A percentile compares a stretch with the other conserved stretches of the same genome.
These are phyloP conservation scores for Mucor racemosus DNA, from an alignment of 371 early-diverging fungal species.

Conservation along the genomic window DNA sequence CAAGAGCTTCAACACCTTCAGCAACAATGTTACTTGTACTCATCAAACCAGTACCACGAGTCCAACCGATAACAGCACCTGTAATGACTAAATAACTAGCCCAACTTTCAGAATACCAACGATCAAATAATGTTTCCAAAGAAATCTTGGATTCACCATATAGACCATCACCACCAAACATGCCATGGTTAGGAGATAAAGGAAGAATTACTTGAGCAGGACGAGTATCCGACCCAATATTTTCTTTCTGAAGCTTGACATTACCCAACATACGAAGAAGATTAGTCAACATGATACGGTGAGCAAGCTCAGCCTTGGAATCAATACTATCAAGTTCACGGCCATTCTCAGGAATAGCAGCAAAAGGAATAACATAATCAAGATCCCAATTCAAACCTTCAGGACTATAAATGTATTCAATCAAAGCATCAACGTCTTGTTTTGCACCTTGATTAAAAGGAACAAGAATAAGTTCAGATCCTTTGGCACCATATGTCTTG, in stretches of 20 bases:
- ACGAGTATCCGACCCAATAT: constrained; percentile 78
- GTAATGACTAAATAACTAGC: constrained; percentile 84
- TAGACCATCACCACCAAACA: constrained; percentile 92
- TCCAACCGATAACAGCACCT: constrained; percentile 98
- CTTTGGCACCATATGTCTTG: constrained; percentile 86
- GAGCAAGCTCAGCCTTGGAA: constrained; percentile 88
- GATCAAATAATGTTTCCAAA: constrained; percentile 91
- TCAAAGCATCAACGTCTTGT: constrained; percentile 81
- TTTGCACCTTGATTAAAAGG: constrained; percentile 97
- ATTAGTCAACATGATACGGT: constrained; percentile 93
- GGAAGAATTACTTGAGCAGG: constrained; percentile 93
- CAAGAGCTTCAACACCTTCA: constrained; percentile 88
- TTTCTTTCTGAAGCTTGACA: constrained; percentile 85
- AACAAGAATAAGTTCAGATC: constrained; percentile 85
- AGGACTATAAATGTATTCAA: constrained; percentile 88
- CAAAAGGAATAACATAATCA: constrained; percentile 95
- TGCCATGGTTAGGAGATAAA: constrained; percentile 96
- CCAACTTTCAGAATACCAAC: constrained; percentile 95
- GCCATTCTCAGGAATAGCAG: constrained; percentile 91
- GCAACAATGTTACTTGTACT: constrained; percentile 90
- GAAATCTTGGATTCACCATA: constrained; percentile 95
- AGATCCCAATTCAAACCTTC: constrained; percentile 91
- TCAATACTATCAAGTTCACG: constrained; percentile 88
- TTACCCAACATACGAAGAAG: constrained; percentile 81
- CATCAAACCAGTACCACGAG: constrained; percentile 97